A percentile compares a stretch with the other conserved stretches of the same genome.
Evolutionary conservation across 306 rosid genomes (phyloP).

Genomic region (Canavalia ensiformis): DNA sequence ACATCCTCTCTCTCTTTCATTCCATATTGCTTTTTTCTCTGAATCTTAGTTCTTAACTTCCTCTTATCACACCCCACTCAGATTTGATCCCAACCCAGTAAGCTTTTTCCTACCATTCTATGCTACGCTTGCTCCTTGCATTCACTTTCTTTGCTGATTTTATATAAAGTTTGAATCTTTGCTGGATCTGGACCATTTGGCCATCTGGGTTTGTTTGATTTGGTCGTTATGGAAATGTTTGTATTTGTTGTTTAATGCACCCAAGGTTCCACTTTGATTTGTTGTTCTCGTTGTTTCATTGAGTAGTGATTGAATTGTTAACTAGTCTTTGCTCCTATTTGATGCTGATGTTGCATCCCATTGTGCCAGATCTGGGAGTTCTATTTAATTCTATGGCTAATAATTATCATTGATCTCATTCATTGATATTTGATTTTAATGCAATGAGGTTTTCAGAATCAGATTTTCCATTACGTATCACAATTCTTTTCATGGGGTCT

Average conservation of each 20-base stretch:
- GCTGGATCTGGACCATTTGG: constrained; percentile 37
- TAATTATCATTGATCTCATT: constrained; percentile 7
- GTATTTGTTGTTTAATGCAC: constrained; percentile 23
- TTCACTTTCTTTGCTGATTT: constrained; percentile 8
- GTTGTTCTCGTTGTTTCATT: constrained; percentile 21
- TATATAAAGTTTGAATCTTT: constrained; percentile 26
- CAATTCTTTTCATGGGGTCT: constrained; percentile 5
- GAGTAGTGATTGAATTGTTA: background rate
- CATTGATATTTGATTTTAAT: constrained; percentile 30
- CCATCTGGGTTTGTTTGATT: constrained; percentile 45
- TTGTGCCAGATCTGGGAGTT: constrained; percentile 35
- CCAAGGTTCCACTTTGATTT: background rate
- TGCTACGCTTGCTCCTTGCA: background rate
- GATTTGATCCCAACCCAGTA: constrained; percentile 47
- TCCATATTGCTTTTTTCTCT: constrained; percentile 28
- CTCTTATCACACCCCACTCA: constrained; percentile 36
- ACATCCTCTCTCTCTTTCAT: background rate
- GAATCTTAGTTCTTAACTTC: constrained; percentile 43
- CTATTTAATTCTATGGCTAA: constrained; percentile 18
- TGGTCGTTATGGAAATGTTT: constrained; percentile 17
- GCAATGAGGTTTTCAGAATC: constrained; percentile 2
- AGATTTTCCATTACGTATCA: background rate
- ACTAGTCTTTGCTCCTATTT: background rate
- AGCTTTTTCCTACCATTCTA: background rate
- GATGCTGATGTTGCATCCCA: constrained; percentile 23